phyloP scores from a whole-genome alignment of 164 flowering plant genomes.

The Annona squamosa region DNA sequence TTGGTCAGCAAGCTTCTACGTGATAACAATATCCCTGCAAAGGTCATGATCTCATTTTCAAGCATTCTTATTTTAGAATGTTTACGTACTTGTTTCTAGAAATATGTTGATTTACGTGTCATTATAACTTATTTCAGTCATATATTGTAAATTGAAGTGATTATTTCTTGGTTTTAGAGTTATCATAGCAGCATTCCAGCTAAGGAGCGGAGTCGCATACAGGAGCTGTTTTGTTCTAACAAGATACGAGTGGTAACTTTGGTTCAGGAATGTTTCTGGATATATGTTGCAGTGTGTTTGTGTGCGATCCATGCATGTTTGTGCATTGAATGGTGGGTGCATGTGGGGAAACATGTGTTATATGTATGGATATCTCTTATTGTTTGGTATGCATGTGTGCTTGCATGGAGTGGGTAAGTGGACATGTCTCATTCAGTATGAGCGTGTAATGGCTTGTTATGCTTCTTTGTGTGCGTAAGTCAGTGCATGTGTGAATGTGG shows the following conservation, averaged over 20 bases:
- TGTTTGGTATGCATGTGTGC: background rate
- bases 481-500: background rate
- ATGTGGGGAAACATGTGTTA: background rate
- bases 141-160: conserved; percentile 10
- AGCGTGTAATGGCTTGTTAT: too few relatives aligned
- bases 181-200: conserved; percentile 85
- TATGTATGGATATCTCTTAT: background rate
- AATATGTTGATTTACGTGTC: background rate
- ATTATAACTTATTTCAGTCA: background rate
- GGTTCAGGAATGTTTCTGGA: conserved; percentile 3
- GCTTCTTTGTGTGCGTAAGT: too few relatives aligned
- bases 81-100: background rate
- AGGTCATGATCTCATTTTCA: conserved; percentile 39
- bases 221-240: conserved; percentile 79
- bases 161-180: conserved; percentile 41
- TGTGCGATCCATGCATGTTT: background rate
- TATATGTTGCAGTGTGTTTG: background rate
- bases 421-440: too few relatives aligned
- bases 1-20: conserved; percentile 60
- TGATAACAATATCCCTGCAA: conserved; percentile 74
- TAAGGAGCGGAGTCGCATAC: conserved; percentile 73
- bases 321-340: background rate
- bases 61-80: background rate
- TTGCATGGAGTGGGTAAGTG: background rate
- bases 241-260: conserved; percentile 75